Evolutionary conservation across 2,329 filamentous ascomycete genomes (phyloP).

Genomic region (Colletotrichum brevisporum): DNA sequence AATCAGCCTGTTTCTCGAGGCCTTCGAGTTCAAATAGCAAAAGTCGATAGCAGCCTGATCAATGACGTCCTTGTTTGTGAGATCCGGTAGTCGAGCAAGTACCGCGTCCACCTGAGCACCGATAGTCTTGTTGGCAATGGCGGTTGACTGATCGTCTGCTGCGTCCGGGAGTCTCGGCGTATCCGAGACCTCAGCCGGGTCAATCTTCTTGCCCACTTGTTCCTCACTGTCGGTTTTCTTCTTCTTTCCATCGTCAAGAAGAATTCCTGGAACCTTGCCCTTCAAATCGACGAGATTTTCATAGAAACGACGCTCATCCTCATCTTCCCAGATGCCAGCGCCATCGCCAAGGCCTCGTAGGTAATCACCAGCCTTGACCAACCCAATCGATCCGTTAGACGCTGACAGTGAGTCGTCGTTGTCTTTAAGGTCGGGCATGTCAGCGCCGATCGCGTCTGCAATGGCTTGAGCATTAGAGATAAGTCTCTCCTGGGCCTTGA

Average conservation of each 20-base stretch:
- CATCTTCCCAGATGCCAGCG: slow-evolving; percentile 97
- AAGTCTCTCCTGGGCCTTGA: slow-evolving; percentile 92
- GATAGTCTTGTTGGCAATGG: slow-evolving; percentile 97
- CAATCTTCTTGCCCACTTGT: slow-evolving; percentile 81
- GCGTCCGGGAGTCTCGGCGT: slow-evolving; percentile 66
- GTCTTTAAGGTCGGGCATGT: slow-evolving; percentile 95
- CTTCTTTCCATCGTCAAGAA: slow-evolving; percentile 95
- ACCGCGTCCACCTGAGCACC: slow-evolving; percentile 96
- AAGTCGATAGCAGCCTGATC: slow-evolving; percentile 96
- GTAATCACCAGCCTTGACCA: slow-evolving; percentile 95
- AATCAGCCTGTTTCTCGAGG: slow-evolving; percentile 92
- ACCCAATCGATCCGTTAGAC: slow-evolving; percentile 84
- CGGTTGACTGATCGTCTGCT: slow-evolving; percentile 87
- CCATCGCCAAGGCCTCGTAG: slow-evolving; percentile 91
- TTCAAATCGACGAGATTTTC: slow-evolving; percentile 96
- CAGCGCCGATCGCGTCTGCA: slow-evolving; percentile 87
- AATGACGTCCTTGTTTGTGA: slow-evolving; percentile 91
- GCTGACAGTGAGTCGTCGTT: slow-evolving; percentile 78
- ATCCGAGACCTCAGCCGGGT: slow-evolving; percentile 65
- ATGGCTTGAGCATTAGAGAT: slow-evolving; percentile 91
- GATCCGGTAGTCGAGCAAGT: slow-evolving; percentile 87
- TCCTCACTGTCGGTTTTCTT: slow-evolving; percentile 90
- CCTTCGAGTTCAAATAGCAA: slow-evolving; percentile 98
- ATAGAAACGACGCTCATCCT: slow-evolving; percentile 97
- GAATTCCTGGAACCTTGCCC: slow-evolving; percentile 92